Evolutionary conservation across 1,139 yeast genomes (phyloP), one percentile per base, ranked within the genome.

Genomic region (Saccharomyces hybrid): DNA sequence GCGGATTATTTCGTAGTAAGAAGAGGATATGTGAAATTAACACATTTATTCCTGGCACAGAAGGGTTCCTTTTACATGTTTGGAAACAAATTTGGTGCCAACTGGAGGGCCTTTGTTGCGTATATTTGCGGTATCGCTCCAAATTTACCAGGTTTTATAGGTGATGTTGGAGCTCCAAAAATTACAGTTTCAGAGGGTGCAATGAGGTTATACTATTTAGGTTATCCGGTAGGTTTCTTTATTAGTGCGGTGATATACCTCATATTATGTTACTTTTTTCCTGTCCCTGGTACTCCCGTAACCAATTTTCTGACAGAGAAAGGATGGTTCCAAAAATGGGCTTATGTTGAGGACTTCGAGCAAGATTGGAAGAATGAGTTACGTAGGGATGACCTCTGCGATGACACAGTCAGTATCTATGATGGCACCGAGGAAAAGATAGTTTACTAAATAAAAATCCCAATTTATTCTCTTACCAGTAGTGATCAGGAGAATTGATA

Each of bases 71-170:
- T 73, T 49, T 88, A 88, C 73, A 75, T 77, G 70, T 88, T 75
- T 67, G 57, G 58, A 42, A 81, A 79, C 72, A 72, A 70, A 41
- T 64, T 72, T 51, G 96, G 96, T 32, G 63, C 80, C 70, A 87
- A 88, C 69, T 87, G 23, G 23, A 20, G 23, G 23, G 23, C 23
- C 23, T 2, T 20, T 20, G 23, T 20, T 20, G 23, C 23, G 23
- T 20, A 20, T 20, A 1, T 20, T 2, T 20, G 23, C 23, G 91
- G 91, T 54, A 82, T 88, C 54, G 73, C 84, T 52, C 93, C 93
- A 51, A 88, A 88, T 66, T 83, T 88, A 62, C 88, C 85, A 38
- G 96, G 96, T 1, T 88, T 88, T 63, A 93, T 86, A 14, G 95
- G 95, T 57, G 89, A 85, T 2, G 81, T 83, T 14, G 86, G 83